Percentiles rank a stretch among this genome's conserved stretches.
These are phyloP conservation scores for Bolboschoenus planiculmis DNA, from an alignment of 176 grass and related monocot genomes.

Conservation along the genomic window DNA sequence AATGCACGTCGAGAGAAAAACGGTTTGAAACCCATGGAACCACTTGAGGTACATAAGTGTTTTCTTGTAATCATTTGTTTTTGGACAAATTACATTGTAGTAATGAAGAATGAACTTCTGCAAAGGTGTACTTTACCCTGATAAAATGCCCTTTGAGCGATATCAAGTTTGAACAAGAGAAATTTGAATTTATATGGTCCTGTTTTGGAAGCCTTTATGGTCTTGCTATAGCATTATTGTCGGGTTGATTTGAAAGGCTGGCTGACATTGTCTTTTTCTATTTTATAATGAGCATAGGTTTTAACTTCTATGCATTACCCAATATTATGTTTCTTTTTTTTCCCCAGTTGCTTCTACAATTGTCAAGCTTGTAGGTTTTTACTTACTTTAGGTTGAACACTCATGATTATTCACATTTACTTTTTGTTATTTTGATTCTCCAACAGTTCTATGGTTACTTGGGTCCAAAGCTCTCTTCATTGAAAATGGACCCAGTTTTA, in stretches of 20 bases:
- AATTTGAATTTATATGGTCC: background rate
- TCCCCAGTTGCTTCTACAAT: background rate
- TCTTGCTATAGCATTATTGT: background rate
- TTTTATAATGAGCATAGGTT: background rate
- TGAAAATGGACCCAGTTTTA: slow-evolving; percentile 78
- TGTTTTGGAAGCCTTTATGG: background rate
- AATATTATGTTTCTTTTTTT: background rate
- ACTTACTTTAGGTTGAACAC: background rate
- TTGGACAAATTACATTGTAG: background rate
- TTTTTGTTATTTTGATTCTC: slow-evolving; percentile 25
- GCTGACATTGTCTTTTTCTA: background rate
- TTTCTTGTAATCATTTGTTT: background rate
- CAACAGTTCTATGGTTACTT: slow-evolving; percentile 67
- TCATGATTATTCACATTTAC: background rate
- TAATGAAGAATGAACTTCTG: background rate
- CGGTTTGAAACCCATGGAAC: slow-evolving; percentile 46
- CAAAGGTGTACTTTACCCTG: background rate
- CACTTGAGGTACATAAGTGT: slow-evolving; percentile 56
- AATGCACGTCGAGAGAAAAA: slow-evolving; percentile 76
- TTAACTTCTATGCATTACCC: background rate
- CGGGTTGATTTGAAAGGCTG: background rate
- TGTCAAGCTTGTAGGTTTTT: background rate
- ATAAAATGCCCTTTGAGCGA: background rate
- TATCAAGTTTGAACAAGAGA: background rate
- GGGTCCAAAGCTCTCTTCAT: slow-evolving; percentile 46